A percentile compares a stretch with the other conserved stretches of the same genome.
Evolutionary conservation across 2,329 filamentous ascomycete species (phyloP).

Genomic region (Lecanicillium sp.): DNA sequence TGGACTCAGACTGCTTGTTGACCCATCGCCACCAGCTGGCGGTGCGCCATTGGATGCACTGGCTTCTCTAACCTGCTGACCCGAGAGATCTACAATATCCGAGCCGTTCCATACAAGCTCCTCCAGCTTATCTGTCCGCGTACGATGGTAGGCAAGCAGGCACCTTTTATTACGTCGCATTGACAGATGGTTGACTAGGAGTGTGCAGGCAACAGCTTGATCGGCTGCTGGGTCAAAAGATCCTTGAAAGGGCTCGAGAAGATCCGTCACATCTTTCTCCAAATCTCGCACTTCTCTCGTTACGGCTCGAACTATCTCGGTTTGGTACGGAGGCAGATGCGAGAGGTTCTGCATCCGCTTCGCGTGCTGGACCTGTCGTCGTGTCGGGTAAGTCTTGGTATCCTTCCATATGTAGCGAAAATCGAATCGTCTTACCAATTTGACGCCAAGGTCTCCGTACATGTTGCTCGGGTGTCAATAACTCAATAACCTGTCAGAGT

Average conservation of each 20-base stretch:
- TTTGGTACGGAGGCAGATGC: conserved; percentile 84
- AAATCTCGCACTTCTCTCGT: conserved; percentile 90
- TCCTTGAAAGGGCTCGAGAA: conserved; percentile 75
- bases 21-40: conserved; percentile 40
- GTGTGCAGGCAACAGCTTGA: conserved; percentile 74
- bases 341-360: conserved; percentile 85
- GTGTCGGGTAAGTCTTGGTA: conserved; percentile 12
- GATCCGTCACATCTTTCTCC: conserved; percentile 71
- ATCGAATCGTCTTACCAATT: conserved; percentile 51
- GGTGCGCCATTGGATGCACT: conserved; percentile 22
- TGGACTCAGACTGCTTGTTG: conserved; percentile 74
- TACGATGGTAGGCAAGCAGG: conserved; percentile 86
- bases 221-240: conserved; percentile 79
- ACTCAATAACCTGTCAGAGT: no score
- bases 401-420: background rate
- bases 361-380: conserved; percentile 75
- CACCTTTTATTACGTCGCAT: conserved; percentile 97
- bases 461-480: conserved; percentile 47
- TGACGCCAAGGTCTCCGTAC: conserved; percentile 84
- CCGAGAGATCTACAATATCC: conserved; percentile 67
- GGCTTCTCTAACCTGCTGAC: conserved; percentile 42
- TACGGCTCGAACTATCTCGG: conserved; percentile 79
- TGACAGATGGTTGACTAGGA: conserved; percentile 87
- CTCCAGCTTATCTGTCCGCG: conserved; percentile 83
- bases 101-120: conserved; percentile 87